Evolutionary conservation across 2,329 filamentous ascomycete species (phyloP), one percentile per base, ranked within the genome.

Genomic region (Dactylellina cionopaga): DNA sequence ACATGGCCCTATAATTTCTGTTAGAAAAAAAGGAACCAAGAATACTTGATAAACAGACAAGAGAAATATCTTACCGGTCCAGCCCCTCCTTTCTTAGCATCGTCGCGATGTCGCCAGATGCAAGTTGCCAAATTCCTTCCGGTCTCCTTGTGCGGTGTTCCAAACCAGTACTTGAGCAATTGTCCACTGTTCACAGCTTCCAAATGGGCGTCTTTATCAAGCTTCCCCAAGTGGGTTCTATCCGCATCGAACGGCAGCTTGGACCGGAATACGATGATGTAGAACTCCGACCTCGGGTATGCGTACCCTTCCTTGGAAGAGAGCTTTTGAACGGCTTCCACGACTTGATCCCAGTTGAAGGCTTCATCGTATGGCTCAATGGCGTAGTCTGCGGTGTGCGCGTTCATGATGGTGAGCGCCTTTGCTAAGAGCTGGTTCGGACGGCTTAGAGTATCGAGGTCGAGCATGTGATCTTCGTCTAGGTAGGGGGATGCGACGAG

Each of bases 121-220:
- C 88, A 92, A 51, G 92, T 96, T 43, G 93, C 93, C 77, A 97
- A 80, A 81, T 96, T 96, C 78, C 87, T 84, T 74, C 89, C 85
- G 55, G 62, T 74, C 19, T 90, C 83, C 43, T 80, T 82, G 81
- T 96, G 88, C 17, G 90, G 89, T 31, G 82, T 84, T 1, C 92
- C 92, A 80, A 96, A 96, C 92, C 93, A 96, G 81, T 97, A 96
- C 86, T 96, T 96, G 78, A 96, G 81, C 78, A 97, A 86, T 0
- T 92, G 92, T 4, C 92, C 92, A 77, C 88, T 91, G 37, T 85
- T 85, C 15, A 89, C 89, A 10, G 93, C 93, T 79, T 96, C 92
- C 22, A 86, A 84, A 79, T 96, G 92, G 5, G 90, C 90, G 69
- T 87, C 87, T 78, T 89, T 88, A 80, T 96, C 93, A 29, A 96